A percentile compares a stretch with the other conserved stretches of the same genome.
These are phyloP conservation scores for Termitomyces sp. DNA, from an alignment of 768 basidiomycete species.

Conservation along the genomic window DNA sequence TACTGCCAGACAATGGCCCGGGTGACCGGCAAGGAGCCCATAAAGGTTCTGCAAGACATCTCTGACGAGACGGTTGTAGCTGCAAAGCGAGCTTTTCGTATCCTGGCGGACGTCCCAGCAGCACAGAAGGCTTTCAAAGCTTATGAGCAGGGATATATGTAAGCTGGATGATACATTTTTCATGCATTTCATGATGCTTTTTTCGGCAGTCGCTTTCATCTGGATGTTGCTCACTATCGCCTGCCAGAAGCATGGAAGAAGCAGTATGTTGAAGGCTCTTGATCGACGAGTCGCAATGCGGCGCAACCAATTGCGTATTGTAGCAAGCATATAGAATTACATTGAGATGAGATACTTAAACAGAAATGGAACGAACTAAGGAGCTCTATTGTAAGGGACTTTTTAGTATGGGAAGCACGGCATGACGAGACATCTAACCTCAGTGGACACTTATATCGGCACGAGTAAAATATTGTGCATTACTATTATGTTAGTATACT, in stretches of 20 bases:
- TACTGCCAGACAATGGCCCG: slow-evolving; percentile 9
- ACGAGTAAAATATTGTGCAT: no score
- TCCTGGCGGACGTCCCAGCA: slow-evolving; percentile 3
- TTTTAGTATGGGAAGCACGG: no score
- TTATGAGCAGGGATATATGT: slow-evolving; percentile 12
- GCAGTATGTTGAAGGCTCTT: background rate
- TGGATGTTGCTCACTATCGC: slow-evolving; percentile 11
- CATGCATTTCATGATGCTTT: background rate
- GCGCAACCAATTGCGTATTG: no score
- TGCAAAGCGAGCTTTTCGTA: slow-evolving; percentile 6
- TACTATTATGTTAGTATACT: no score
- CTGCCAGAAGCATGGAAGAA: slow-evolving; percentile 2
- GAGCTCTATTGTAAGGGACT: no score
- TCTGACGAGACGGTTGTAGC: slow-evolving; percentile 10
- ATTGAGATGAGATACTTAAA: no score
- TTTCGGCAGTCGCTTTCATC: slow-evolving; percentile 6
- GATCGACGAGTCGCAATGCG: no score
- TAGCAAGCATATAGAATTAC: no score
- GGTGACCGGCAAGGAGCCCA: slow-evolving; percentile 5
- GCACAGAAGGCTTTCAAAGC: slow-evolving; percentile 10
- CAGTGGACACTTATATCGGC: no score
- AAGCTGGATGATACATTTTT: background rate
- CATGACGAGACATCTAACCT: no score
- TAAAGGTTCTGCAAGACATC: slow-evolving; percentile 9
- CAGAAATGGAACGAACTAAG: no score